Evolutionary conservation across 164 flowering plant genomes (phyloP).

Genomic region (Annona squamosa): DNA sequence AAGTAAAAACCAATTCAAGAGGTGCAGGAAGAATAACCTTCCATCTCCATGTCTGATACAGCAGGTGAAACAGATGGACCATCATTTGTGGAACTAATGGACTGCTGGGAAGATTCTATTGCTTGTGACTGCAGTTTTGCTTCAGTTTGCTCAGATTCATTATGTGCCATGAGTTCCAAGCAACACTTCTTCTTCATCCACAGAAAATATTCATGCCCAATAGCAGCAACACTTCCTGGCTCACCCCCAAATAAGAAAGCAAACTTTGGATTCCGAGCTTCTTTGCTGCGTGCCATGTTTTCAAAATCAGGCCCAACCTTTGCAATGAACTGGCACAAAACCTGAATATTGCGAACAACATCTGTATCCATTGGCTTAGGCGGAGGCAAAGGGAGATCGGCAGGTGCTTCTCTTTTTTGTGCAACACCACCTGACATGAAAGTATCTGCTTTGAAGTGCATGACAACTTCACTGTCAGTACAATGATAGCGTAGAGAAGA

Average conservation of each 20-base stretch:
- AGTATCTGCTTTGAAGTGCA: constrained; percentile 10
- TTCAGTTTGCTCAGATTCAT: constrained; percentile 10
- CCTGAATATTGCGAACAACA: constrained; percentile 33
- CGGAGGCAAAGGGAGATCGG: constrained; percentile 32
- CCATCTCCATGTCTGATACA: constrained; percentile 92
- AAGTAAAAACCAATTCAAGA: background rate
- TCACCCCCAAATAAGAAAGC: constrained; percentile 51
- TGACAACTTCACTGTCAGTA: constrained; percentile 10
- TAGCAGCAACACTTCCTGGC: constrained; percentile 48
- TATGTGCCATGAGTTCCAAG: constrained; percentile 11
- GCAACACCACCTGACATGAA: constrained; percentile 10
- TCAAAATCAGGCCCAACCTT: constrained; percentile 45
- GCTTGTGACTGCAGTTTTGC: constrained; percentile 14
- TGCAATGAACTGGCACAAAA: constrained; percentile 42
- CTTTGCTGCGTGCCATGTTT: constrained; percentile 29
- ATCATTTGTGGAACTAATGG: constrained; percentile 13
- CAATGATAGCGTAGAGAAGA: background rate
- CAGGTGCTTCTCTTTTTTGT: constrained; percentile 2
- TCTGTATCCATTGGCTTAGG: constrained; percentile 35
- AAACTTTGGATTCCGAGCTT: constrained; percentile 39
- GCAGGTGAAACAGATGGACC: constrained; percentile 31
- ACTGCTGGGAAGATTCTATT: constrained; percentile 12
- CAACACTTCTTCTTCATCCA: constrained; percentile 42
- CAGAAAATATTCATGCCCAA: constrained; percentile 42
- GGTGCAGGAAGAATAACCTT: constrained; percentile 46